phyloP scores from a whole-genome alignment of 2,329 filamentous ascomycete genomes.

The Cladosporium sp. region DNA sequence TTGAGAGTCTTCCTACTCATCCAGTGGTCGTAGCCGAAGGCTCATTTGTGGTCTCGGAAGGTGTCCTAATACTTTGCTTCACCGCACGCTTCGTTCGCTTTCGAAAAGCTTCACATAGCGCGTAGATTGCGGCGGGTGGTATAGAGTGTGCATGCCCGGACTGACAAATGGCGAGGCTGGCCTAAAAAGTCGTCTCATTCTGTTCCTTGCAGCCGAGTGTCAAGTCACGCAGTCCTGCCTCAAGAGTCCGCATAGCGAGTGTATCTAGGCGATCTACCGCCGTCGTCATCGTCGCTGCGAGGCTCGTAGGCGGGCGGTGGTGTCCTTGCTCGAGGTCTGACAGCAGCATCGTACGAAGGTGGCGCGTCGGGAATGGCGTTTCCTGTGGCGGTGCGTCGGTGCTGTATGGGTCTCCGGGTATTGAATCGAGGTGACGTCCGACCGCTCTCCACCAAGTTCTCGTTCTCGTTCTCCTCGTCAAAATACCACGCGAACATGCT shows the following conservation, averaged over 20 bases:
- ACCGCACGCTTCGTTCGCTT: background rate
- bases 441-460: background rate
- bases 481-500: conserved; percentile 36
- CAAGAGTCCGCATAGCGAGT: conserved; percentile 11
- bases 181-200: conserved; percentile 3
- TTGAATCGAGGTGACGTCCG: conserved; percentile 23
- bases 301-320: conserved; percentile 39
- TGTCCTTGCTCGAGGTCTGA: conserved; percentile 29
- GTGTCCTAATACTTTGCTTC: background rate
- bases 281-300: conserved; percentile 32
- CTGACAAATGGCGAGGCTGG: background rate
- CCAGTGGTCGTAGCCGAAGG: background rate
- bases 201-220: background rate
- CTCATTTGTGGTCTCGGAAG: background rate
- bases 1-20: background rate
- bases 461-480: conserved; percentile 20
- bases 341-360: conserved; percentile 33
- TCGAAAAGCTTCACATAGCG: background rate
- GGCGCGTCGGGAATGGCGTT: conserved; percentile 19
- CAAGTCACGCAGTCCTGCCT: background rate
- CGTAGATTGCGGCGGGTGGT: background rate
- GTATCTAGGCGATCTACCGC: conserved; percentile 18
- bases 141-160: background rate
- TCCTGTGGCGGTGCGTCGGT: conserved; percentile 29
- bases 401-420: conserved; percentile 28